Base-by-base conservation (phyloP, 305 asterid genomes). In the Fraxinus nigra region DNA sequence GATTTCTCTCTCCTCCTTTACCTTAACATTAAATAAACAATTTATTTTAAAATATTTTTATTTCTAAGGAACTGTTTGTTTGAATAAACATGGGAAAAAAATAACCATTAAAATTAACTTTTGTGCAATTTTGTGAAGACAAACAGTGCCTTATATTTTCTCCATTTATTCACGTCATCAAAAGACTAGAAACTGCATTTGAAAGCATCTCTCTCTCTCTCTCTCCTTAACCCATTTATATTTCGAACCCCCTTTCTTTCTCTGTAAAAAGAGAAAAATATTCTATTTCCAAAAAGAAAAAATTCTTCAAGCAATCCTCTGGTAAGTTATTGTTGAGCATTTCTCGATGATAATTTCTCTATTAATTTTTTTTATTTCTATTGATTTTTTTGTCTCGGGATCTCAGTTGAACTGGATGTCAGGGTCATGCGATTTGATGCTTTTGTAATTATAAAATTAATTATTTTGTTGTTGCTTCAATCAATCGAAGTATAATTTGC, bases 371-470 rank as follows among this genome's bases (percentile, higher is more conserved):
- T 7, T 24, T 24, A 1, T 65, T 63, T 3, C 16, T 24, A 4
- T 22, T 0, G 16, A 63, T 63, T 63, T 63, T 63, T 61, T 34
- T 0, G 7, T 3, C 2, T 65, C 18, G 73, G 73, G 18, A 10
- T 65, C 73, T 65, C 73, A 3, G 73, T 65, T 24, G 35, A 26
- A 65, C 30, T 26, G 73, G 35, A 26, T 65, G 73, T 65, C n/a
- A 72, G 83, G 63, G 76, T 86, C 91, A 89, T 91, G 94, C 89
- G 91, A 82, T 82, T 81, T 78, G 70, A 85, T 86, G 82, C 85
- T 87, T 85, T 80, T 83, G 63, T 73, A 78, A 78, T 84, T 86
- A 7, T 59, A 59, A 78, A 35, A 35, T 77, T 86, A 79, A 84
- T 83, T 26, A 77, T 76, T 24, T 3, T 65, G 73, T 78, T 77